Base-by-base conservation (phyloP, 1,284 basidiomycete species). In the Malassezia psittaci region DNA sequence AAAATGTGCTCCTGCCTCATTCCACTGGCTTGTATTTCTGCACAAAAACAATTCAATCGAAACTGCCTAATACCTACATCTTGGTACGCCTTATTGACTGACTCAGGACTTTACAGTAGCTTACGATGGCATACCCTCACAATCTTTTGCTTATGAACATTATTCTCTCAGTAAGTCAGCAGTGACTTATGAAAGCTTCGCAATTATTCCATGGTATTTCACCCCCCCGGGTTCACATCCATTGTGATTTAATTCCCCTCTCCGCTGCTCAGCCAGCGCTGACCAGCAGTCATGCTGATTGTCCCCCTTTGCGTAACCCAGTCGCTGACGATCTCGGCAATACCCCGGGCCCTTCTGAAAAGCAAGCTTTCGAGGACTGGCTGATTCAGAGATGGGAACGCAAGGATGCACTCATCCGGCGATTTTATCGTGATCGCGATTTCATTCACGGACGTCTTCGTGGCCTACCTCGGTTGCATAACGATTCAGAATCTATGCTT, bases 81-180 rank as follows among this genome's bases (percentile, higher is more conserved):
- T 5, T 51, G 29, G 48, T 49, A 34, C 36, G 48, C 24, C 24
- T 38, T 3, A 32, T 3, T 2, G 3, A 9, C 37, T 24, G 13
- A 21, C 7, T 16, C 18, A 49, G 48, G 49, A 51, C 16, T 43
- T 34, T 24, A 42, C 49, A 12, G 29, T 51, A 3, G 49, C 49
- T 5, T 51, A 51, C 21, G 24, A 39, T n/a, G 48, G 36, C 3
- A 33, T 41, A 12, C 3, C n/a, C 6, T 12, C 13, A 3, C 21
- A 32, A n/a, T 18, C 21, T 10, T 21, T 33, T 5, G 37, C 48
- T 35, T 47, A 16, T 32, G 41, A 43, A 10, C 32, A 43, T 32
- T 19, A 41, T 21, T 18, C 9, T 21, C 16, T 41, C 13, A 5
- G 19, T 33, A 45, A 15, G 43, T 15, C 18, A 3, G 4, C 9